A percentile compares a stretch with the other conserved stretches of the same genome.
Conservation (phyloP, 1,139 yeast species). For the Candida glucosophila region DNA sequence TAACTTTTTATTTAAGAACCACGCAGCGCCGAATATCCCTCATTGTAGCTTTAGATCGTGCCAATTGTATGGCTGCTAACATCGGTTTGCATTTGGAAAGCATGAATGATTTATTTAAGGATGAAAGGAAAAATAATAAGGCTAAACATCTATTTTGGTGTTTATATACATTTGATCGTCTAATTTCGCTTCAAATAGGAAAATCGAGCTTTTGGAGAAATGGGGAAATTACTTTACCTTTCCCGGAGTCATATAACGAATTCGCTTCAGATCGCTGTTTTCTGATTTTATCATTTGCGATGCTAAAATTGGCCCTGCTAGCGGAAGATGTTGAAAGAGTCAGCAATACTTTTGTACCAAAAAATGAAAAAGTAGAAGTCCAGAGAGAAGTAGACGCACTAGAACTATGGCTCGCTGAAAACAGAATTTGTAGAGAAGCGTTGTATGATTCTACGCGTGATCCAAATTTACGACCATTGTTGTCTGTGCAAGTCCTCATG, state of each 20-base stretch:
- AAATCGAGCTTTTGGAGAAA: constrained; percentile 1
- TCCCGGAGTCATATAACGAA: background rate
- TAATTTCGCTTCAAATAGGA: constrained; percentile 2
- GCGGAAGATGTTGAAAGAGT: constrained; percentile 1
- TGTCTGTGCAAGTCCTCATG: constrained; percentile 1
- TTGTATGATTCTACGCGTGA: background rate
- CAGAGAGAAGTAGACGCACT: background rate
- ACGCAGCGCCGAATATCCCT: constrained; percentile 1
- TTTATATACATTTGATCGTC: constrained; percentile 2
- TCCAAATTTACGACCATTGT: background rate
- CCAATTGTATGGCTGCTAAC: constrained; percentile 2
- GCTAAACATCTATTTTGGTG: constrained; percentile 2
- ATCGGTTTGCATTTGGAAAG: constrained; percentile 1
- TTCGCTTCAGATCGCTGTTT: background rate
- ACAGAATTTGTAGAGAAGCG: background rate
- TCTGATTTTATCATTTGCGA: constrained; percentile 1
- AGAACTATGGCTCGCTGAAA: constrained; percentile 1
- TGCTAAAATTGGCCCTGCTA: constrained; percentile 1
- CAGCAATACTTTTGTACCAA: background rate
- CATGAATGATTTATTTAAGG: constrained; percentile 1
- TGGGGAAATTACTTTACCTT: constrained; percentile 1
- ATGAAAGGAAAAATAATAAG: background rate
- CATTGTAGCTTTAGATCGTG: constrained; percentile 2
- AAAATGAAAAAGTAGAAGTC: background rate
- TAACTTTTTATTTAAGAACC: constrained; percentile 2